Evolutionary conservation across 306 rosid species (phyloP), one percentile per base, ranked within the genome.

Genomic region (Betula pendula): DNA sequence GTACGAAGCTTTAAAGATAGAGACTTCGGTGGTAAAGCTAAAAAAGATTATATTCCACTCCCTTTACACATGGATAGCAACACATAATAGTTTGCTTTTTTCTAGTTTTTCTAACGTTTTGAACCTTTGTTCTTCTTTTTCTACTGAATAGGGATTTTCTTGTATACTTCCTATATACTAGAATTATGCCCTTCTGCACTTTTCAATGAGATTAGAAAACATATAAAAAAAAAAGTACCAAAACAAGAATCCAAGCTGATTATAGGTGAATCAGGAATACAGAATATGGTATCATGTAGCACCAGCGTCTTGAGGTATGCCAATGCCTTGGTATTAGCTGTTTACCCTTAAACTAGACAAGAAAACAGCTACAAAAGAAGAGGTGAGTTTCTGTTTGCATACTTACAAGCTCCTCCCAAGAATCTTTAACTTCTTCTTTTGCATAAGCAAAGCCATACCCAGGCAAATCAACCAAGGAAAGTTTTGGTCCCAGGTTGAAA

Each of bases 401-500:
- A 82, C 94, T 92, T 87, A 92, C 99, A 83, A 96, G 95, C 70
- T 96, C 96, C 82, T 89, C 99, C 99, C 99, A 96, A 68, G 97
- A 83, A 40, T 96, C 98, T 81, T 96, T 92, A 77, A 88, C 97
- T 81, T 96, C 97, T 71, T 95, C 99, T 87, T 95, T 96, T 51
- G 97, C 99, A 85, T 87, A 91, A 25, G 99, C 99, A 84, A 96
- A 96, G 70, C 99, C 99, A 83, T 92, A 95, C 77, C 99, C 98
- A 12, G 98, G 98, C 87, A 95, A 92, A 88, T 95, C 99, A 74
- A 91, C 98, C 86, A 95, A 45, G 85, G 83, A 73, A 44, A 89
- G 89, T 87, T 91, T 95, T 73, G 91, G 53, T 75, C 91, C 99
- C 77, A 92, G 70, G 15, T 86, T 75, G 80, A 95, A 92, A 89